Percentiles rank a stretch among this genome's conserved stretches.
Conservation (phyloP, 768 basidiomycete genomes). For the Neoboletus brunneissimus region DNA sequence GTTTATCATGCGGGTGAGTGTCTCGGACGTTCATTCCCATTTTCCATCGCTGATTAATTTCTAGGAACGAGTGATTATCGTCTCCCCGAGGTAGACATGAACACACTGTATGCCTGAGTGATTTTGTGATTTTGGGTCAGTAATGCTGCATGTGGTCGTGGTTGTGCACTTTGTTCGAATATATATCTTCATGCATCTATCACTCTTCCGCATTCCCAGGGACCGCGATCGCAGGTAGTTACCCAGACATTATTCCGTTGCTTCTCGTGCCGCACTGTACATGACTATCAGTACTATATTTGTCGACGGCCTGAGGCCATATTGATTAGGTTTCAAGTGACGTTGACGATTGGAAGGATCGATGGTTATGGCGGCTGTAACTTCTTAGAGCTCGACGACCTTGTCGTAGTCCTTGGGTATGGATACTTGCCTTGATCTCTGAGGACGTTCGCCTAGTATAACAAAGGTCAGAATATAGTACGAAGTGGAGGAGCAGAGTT, state of each 20-base stretch:
- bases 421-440: conserved; percentile 94
- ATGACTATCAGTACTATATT: neutral
- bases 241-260: neutral
- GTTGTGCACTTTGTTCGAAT: neutral
- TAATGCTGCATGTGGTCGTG: too few relatives aligned
- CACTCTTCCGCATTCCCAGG: neutral
- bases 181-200: neutral
- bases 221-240: neutral
- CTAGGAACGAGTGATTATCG: conserved; percentile 26
- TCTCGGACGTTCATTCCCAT: neutral
- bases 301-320: neutral
- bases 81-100: conserved; percentile 21
- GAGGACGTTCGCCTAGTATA: conserved; percentile 55
- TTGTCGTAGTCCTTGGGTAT: conserved; percentile 87
- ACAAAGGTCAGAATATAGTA: conserved; percentile 19
- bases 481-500: neutral
- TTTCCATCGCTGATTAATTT: neutral
- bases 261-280: neutral
- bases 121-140: neutral
- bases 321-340: neutral
- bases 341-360: conserved; percentile 73
- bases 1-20: conserved; percentile 24
- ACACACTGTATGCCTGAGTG: conserved; percentile 19
- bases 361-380: conserved; percentile 76
- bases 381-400: conserved; percentile 81